Base-by-base conservation (phyloP, 805 yeast genomes). In the Cyberlindnera nakhonratchasimensis region DNA sequence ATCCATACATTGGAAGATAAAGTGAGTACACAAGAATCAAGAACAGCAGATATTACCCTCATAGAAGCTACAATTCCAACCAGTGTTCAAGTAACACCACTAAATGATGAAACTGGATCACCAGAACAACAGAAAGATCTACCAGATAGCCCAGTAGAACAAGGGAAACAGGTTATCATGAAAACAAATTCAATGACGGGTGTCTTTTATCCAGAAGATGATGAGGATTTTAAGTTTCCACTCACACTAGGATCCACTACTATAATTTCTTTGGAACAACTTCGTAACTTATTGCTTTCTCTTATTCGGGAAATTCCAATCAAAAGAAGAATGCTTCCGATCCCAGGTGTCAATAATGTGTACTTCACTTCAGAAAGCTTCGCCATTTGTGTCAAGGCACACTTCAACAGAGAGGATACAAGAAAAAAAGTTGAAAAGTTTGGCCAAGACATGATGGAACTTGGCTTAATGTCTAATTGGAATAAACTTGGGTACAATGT, bases 391-490 rank as follows among this genome's bases (percentile, higher is more conserved):
- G 44, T 65, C 10, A 59, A 43, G 34, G 32, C 36, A 11, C 29
- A 40, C 23, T 50, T 52, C 21, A 34, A 47, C 3, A 50, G 50
- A 18, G 47, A 63, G 25, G 66, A 62, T 35, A 49, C 69, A 0
- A 46, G 56, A 4, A 53, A 44, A 13, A 61, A 62, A 26, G 29
- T 60, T n/a, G 65, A 65, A 39, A 53, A 59, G 25, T 45, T 65
- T 21, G 69, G 69, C 1, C 68, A 65, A 40, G 48, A 47, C 19
- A 31, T 64, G 34, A 31, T 64, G 3, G 43, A 42, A 8, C 20
- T 53, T 5, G 55, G 55, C 0, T 29, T 63, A n/a, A 53, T 65
- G 8, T 42, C 44, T 11, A 54, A 54, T 17, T 61, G 60, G 57
- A 58, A 57, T 33, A 55, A 48, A 39, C 36, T 48, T 13, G 45